Percentiles rank a stretch among this genome's conserved stretches.
phyloP scores from a whole-genome alignment of 1,284 basidiomycete genomes.

The Baeospora myosura region DNA sequence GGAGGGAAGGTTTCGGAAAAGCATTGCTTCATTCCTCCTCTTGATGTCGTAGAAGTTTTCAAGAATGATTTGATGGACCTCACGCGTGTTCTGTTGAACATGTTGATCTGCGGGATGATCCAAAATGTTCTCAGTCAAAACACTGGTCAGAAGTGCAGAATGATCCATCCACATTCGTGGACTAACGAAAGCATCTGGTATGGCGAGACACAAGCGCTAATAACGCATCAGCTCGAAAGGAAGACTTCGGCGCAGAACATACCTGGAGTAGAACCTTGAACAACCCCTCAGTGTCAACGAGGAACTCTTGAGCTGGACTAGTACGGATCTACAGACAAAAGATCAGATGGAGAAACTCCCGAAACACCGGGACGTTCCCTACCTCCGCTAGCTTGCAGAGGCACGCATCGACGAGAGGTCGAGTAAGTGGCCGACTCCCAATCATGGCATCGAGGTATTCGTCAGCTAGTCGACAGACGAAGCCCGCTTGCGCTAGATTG shows the following conservation, averaged over 20 bases:
- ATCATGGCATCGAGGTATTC: conserved; percentile 75
- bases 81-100: conserved; percentile 31
- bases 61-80: conserved; percentile 37
- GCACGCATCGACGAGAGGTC: conserved; percentile 63
- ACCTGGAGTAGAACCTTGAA: conserved; percentile 57
- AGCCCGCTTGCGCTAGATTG: conserved; percentile 82
- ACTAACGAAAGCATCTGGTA: conserved; percentile 69
- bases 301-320: conserved; percentile 43
- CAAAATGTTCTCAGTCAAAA: conserved; percentile 34
- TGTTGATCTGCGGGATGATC: conserved; percentile 26
- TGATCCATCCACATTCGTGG: conserved; percentile 60
- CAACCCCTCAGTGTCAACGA: conserved; percentile 48
- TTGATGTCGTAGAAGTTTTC: conserved; percentile 53
- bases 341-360: background rate
- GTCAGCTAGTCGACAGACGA: conserved; percentile 70
- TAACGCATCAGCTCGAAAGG: background rate
- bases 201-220: conserved; percentile 55
- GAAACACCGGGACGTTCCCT: conserved; percentile 8
- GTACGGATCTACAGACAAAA: conserved; percentile 39
- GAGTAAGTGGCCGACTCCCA: conserved; percentile 55
- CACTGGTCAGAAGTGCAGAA: conserved; percentile 35
- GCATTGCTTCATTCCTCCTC: conserved; percentile 68
- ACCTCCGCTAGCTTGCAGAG: conserved; percentile 68
- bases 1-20: conserved; percentile 62
- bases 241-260: conserved; percentile 14